Base-by-base conservation (phyloP, 2,329 filamentous ascomycete species). In the Chaetomium strumarium region DNA sequence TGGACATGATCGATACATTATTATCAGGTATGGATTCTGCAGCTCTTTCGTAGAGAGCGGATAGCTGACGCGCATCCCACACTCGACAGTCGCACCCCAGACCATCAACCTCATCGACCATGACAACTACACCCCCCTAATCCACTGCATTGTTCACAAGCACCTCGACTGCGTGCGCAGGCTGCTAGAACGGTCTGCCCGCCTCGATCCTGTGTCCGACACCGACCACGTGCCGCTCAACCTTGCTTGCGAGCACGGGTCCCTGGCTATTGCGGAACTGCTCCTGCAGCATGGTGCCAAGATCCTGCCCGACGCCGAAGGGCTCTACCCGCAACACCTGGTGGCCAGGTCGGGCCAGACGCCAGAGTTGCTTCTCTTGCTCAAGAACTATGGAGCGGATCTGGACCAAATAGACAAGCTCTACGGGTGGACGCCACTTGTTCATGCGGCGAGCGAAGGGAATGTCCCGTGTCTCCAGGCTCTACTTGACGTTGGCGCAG, bases 341-440 rank as follows among this genome's bases (percentile, higher is more conserved):
- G 92, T 97, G 17, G 92, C 93, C 20, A 81, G 93, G 51, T 93
- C 92, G 30, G 90, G 90, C 2, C 85, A 91, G 64, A 87, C 84
- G 0, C 87, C 90, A 1, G 78, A 88, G 50, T 79, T 96, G 29
- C 76, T 97, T 11, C 73, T 91, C 13, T 76, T 96, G 37, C 76
- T 99, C 12, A 86, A 90, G 66, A 78, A 86, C 46, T 91, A 93
- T 63, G 91, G 91, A 1, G 92, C 90, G 19, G 85, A 99, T 66
- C 77, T 99, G 40, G 83, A 99, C 63, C 91, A 97, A 67, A 78
- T 89, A 31, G 93, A 99, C 69, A 97, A 96, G 70, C 77, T 99
- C 14, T 97, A 97, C 62, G 90, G 92, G 55, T 99, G 93, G 93
- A 97, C 93, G 2, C 91, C 93, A 0, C 76, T 99, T 5, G 93